Evolutionary conservation across 23 red algal species (phyloP), one percentile per base, ranked within the genome.

Genomic region (Agarophyton chilense): DNA sequence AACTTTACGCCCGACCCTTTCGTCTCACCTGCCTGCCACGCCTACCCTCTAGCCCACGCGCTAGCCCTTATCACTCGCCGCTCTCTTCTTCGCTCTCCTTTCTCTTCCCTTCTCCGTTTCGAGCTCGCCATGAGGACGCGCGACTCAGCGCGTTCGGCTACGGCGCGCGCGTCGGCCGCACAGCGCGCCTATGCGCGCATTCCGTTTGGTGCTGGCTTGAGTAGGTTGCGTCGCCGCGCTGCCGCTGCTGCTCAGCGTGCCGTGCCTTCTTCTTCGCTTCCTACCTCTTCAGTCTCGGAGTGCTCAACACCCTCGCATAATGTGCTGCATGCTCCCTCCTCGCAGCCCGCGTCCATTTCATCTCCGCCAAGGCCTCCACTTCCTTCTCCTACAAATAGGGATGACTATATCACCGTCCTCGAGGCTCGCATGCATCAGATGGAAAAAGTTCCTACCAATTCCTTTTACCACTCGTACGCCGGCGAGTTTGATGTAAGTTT

Each of bases 401-500:
- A 52, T 10, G 35, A 53, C 32, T 91, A 91, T 61, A 79, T 91
- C 32, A 14, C 26, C 36, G 75, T 52, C 46, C 77, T 93, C 45
- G 50, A 84, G 29, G 79, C 79, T 14, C 79, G 90, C 12, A 93
- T 93, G 90, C 60, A 54, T 13, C 90, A 84, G 25, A 75, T 93
- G 90, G 90, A 83, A 42, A 84, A 64, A 52, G 70, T 84, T 62
- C 90, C 90, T 25, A 84, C 79, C 19, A 76, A 65, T 10, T 93
- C 90, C 1, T 93, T 93, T 54, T 67, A 58, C 29, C 79, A 93
- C 32, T 84, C 78, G 4, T 93, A 93, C 44, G 90, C 79, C 25
- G 90, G 90, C 81, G 90, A 93, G 46, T 93, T 93, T 84, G 90
- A 93, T 40, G 89, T 92, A 92, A 72, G 89, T 81, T 60, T 82